Conservation (phyloP, 768 basidiomycete species). For the Leccinum uliginosum region DNA sequence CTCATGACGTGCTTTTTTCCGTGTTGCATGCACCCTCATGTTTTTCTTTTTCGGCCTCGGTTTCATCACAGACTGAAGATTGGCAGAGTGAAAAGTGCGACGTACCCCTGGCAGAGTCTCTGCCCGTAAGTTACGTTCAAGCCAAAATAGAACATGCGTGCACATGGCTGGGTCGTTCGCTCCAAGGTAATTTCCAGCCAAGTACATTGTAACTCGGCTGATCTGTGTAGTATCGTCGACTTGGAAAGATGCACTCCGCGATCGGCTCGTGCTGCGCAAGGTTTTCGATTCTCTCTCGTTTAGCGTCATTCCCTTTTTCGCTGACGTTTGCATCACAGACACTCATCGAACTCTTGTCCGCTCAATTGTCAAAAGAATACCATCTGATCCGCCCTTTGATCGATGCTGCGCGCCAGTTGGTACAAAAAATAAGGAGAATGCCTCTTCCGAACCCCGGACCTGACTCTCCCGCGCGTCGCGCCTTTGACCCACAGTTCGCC, state of each 20-base stretch:
- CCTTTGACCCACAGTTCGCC: slow-evolving; percentile 65
- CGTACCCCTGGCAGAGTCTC: slow-evolving; percentile 63
- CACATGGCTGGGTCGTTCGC: slow-evolving; percentile 50
- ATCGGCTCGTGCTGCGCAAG: slow-evolving; percentile 56
- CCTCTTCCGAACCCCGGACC: slow-evolving; percentile 35
- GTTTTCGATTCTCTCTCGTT: slow-evolving; percentile 27
- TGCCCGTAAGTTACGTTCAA: slow-evolving; percentile 51
- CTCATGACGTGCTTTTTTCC: slow-evolving; percentile 12
- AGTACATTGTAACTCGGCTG: background rate
- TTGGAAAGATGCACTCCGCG: slow-evolving; percentile 49
- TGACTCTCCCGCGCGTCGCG: slow-evolving; percentile 46
- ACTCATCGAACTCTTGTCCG: slow-evolving; percentile 23
- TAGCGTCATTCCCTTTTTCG: background rate
- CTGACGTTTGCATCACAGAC: slow-evolving; percentile 17
- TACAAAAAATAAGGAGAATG: slow-evolving; percentile 16
- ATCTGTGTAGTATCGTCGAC: slow-evolving; percentile 37
- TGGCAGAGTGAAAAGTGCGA: slow-evolving; percentile 91
- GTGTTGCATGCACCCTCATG: slow-evolving; percentile 9
- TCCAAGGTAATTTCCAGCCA: slow-evolving; percentile 33
- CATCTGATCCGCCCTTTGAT: slow-evolving; percentile 16
- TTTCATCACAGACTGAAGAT: slow-evolving; percentile 62
- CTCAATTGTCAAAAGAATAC: slow-evolving; percentile 26
- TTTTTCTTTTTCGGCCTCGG: background rate
- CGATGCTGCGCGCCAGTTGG: slow-evolving; percentile 13
- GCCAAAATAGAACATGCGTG: slow-evolving; percentile 56